These are phyloP conservation scores for Besnoitia besnoiti DNA, from an alignment of 169 alveolate genomes.

Conservation along the genomic window DNA sequence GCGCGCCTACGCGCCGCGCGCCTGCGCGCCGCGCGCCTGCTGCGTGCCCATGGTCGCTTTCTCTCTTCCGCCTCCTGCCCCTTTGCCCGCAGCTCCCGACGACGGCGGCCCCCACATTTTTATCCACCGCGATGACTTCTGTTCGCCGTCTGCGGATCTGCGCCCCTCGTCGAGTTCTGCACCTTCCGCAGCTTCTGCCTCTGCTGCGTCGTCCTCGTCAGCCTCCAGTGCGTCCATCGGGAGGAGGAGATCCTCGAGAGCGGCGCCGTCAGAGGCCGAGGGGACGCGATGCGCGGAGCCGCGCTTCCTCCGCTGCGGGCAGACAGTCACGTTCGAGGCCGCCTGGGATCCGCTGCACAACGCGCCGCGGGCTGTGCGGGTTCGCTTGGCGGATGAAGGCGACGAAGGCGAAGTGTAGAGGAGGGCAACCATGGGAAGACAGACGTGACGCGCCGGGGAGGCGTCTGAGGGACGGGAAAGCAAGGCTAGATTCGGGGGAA, in stretches of 20 bases:
- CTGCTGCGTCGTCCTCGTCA: not conserved
- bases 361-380: not conserved
- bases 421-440: not conserved
- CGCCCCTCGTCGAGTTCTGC: not conserved
- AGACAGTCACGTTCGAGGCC: not conserved
- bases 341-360: conserved; percentile 18
- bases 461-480: no score
- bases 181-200: no score
- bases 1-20: no score
- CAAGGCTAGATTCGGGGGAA: no score
- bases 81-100: conserved; percentile 14
- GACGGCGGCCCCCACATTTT: conserved; percentile 21
- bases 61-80: not conserved
- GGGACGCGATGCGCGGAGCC: not conserved
- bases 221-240: not conserved
- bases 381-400: not conserved
- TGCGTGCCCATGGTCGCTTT: no score
- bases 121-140: not conserved
- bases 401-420: not conserved
- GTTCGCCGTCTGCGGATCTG: not conserved
- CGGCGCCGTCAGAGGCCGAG: not conserved
- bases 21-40: no score
- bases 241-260: not conserved
- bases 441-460: no score
- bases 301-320: not conserved